These are phyloP conservation scores for Xylaria sp. DNA, from an alignment of 2,329 filamentous ascomycete genomes.

Conservation along the genomic window DNA sequence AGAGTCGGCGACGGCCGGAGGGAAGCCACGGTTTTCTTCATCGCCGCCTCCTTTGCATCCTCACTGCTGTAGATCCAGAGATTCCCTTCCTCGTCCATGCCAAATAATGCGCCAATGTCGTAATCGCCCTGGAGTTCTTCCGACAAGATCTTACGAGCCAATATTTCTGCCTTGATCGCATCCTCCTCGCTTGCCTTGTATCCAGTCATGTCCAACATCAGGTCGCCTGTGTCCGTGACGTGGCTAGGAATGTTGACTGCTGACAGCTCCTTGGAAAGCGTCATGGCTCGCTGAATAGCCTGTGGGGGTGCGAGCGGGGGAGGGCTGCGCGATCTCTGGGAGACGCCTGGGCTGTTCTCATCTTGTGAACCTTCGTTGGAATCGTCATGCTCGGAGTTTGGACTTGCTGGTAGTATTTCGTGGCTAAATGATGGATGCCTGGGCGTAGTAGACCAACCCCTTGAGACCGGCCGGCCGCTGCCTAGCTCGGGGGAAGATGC, in stretches of 20 bases:
- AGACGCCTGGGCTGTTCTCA: constrained; percentile 42
- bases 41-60: constrained; percentile 88
- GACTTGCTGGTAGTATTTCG: constrained; percentile 53
- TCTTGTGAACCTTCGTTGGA: constrained; percentile 41
- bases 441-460: constrained; percentile 52
- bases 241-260: constrained; percentile 90
- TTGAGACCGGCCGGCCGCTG: constrained; percentile 49
- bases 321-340: constrained; percentile 73
- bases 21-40: constrained; percentile 62
- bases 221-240: constrained; percentile 88
- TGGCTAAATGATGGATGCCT: constrained; percentile 55
- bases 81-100: constrained; percentile 92
- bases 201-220: constrained; percentile 98
- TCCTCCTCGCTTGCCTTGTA: constrained; percentile 96
- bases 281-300: constrained; percentile 80
- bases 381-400: constrained; percentile 37
- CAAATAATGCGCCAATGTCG: constrained; percentile 93
- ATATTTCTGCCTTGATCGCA: constrained; percentile 85
- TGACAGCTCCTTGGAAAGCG: constrained; percentile 83
- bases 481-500: constrained; percentile 56
- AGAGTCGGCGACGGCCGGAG: constrained; percentile 52
- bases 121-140: constrained; percentile 95
- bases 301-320: constrained; percentile 72
- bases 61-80: constrained; percentile 99
- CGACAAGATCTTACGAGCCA: constrained; percentile 87